Percentiles rank a stretch among this genome's conserved stretches.
These are phyloP conservation scores for Sporobolomyces pararoseus DNA, from an alignment of 768 basidiomycete species.

Conservation along the genomic window DNA sequence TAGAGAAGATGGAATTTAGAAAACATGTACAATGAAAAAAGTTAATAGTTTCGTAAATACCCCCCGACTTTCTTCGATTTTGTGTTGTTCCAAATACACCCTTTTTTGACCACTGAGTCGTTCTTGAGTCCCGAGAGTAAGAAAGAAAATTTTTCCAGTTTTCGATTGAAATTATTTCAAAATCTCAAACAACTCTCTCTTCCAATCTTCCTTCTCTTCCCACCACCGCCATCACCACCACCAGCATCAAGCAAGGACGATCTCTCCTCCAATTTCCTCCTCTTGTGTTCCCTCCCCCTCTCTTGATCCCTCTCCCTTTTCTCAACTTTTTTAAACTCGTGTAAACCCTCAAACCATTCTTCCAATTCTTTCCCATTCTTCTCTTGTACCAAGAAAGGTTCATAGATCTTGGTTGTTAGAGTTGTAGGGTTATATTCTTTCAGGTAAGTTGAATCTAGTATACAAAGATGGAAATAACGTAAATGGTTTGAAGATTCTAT, in stretches of 20 bases:
- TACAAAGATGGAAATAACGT: too few species aligned
- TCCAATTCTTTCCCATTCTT: neutral
- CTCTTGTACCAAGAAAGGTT: neutral
- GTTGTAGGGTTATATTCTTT: neutral
- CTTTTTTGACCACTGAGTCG: too few species aligned
- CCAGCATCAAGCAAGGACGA: neutral
- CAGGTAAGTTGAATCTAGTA: too few species aligned
- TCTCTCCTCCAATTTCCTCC: neutral
- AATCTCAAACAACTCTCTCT: neutral
- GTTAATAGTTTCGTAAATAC: neutral
- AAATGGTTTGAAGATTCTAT: too few species aligned
- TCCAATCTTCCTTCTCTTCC: neutral
- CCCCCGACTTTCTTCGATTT: neutral
- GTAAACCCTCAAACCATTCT: neutral
- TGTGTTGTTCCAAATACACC: too few species aligned
- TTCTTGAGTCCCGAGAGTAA: too few species aligned
- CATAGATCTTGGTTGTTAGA: neutral
- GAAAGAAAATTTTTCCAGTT: too few species aligned
- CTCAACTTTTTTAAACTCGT: neutral
- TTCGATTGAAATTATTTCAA: too few species aligned
- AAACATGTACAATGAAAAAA: neutral
- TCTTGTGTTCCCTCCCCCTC: neutral
- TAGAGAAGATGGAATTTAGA: conserved; percentile 32
- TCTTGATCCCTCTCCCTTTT: neutral
- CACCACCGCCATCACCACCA: neutral